These are phyloP conservation scores for Myriosclerotinia curreyana DNA, from an alignment of 2,329 filamentous ascomycete genomes.

Conservation along the genomic window DNA sequence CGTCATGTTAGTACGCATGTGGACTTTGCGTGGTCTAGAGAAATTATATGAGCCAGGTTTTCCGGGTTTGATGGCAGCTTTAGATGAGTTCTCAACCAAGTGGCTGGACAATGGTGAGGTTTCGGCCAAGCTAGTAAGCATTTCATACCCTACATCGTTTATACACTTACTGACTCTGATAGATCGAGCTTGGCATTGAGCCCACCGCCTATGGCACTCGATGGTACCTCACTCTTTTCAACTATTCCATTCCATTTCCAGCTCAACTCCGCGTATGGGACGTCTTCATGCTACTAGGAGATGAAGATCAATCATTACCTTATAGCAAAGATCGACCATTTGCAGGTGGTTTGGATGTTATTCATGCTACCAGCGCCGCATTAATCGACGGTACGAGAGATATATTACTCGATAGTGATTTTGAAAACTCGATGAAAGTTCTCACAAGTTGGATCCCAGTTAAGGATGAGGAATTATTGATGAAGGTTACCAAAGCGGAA, in stretches of 20 bases:
- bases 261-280: conserved; percentile 97
- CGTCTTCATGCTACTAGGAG: conserved; percentile 91
- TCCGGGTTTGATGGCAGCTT: conserved; percentile 77
- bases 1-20: conserved; percentile 93
- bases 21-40: conserved; percentile 83
- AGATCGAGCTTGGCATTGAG: conserved; percentile 76
- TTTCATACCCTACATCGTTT: background rate
- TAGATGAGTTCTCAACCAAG: conserved; percentile 77
- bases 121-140: conserved; percentile 72
- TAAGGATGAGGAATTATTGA: conserved; percentile 88
- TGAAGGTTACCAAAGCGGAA: conserved; percentile 84
- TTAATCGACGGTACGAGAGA: conserved; percentile 87
- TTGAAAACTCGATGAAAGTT: conserved; percentile 97
- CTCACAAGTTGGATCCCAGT: conserved; percentile 92
- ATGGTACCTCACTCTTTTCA: conserved; percentile 98
- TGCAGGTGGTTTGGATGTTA: conserved; percentile 71
- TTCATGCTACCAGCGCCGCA: conserved; percentile 87
- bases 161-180: conserved; percentile 25
- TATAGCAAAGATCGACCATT: conserved; percentile 43
- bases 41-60: conserved; percentile 83
- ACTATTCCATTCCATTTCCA: conserved; percentile 90
- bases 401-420: conserved; percentile 86
- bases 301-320: conserved; percentile 50
- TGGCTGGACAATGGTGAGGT: conserved; percentile 81
- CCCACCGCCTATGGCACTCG: conserved; percentile 92